Conservation (phyloP, 179 eudicot genomes). For the Beta corolliflora region DNA sequence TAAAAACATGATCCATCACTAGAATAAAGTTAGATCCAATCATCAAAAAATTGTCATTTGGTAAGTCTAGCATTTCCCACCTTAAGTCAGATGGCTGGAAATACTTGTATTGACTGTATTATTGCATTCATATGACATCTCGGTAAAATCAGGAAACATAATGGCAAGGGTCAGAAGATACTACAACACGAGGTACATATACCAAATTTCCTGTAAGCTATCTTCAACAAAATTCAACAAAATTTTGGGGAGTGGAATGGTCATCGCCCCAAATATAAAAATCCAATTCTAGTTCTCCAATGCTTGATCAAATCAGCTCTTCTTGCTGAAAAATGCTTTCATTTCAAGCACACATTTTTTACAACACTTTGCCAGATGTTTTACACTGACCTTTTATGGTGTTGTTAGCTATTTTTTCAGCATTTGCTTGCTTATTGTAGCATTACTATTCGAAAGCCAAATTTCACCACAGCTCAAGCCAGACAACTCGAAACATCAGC, state of each 20-base stretch:
- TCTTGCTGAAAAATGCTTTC: background rate
- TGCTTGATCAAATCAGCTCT: background rate
- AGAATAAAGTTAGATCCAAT: background rate
- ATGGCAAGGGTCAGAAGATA: background rate
- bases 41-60: background rate
- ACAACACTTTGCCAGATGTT: background rate
- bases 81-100: background rate
- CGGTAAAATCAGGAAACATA: background rate
- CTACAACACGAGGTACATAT: background rate
- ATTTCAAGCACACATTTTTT: background rate
- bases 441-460: background rate
- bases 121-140: background rate
- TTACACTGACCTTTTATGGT: background rate
- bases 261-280: background rate
- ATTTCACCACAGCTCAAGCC: conserved; percentile 20
- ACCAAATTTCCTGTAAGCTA: background rate
- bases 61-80: background rate
- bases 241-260: no score
- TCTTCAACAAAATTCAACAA: background rate
- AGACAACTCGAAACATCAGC: conserved; percentile 52
- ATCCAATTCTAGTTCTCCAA: background rate
- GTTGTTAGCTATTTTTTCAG: background rate
- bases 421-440: background rate
- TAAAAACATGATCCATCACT: background rate
- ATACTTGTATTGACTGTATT: background rate